Percentiles rank a stretch among this genome's conserved stretches.
Evolutionary conservation across 208 protist genomes (phyloP).

Genomic region (Leishmania martiniquensis): DNA sequence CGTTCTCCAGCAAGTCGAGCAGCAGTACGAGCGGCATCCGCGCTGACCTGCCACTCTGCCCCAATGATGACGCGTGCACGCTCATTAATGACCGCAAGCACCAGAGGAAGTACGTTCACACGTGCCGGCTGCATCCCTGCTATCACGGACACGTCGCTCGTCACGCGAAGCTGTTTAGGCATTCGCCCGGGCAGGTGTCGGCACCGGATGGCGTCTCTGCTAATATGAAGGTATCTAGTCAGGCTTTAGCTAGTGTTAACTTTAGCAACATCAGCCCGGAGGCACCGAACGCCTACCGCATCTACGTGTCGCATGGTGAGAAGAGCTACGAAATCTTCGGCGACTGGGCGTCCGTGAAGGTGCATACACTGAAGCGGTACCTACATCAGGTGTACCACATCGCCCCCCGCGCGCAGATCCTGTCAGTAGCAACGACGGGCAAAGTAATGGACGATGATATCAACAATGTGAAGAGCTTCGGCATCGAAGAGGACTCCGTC

Average conservation of each 20-base stretch:
- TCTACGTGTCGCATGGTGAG: constrained; percentile 77
- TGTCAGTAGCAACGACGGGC: constrained; percentile 48
- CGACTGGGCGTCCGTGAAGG: constrained; percentile 80
- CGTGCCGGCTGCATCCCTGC: constrained; percentile 86
- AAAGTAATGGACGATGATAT: constrained; percentile 85
- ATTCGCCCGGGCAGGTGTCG: constrained; percentile 68
- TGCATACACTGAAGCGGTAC: constrained; percentile 91
- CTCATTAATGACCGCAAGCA: constrained; percentile 85
- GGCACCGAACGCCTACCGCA: constrained; percentile 79
- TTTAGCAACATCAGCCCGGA: constrained; percentile 85
- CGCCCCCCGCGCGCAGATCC: constrained; percentile 59
- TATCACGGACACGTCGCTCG: constrained; percentile 81
- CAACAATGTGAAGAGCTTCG: constrained; percentile 67
- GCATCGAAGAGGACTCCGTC: constrained; percentile 66
- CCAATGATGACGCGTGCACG: constrained; percentile 71
- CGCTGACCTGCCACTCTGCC: constrained; percentile 73
- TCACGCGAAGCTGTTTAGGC: constrained; percentile 85
- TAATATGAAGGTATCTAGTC: constrained; percentile 54
- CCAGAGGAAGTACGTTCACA: constrained; percentile 84
- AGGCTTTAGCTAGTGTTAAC: constrained; percentile 78
- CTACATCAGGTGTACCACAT: constrained; percentile 88
- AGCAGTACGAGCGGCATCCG: constrained; percentile 71
- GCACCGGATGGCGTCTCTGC: constrained; percentile 46
- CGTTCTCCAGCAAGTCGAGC: constrained; percentile 49
- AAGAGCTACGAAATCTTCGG: constrained; percentile 89